phyloP scores from a whole-genome alignment of 441 rosid genomes.

The Adansonia rubrostipa region DNA sequence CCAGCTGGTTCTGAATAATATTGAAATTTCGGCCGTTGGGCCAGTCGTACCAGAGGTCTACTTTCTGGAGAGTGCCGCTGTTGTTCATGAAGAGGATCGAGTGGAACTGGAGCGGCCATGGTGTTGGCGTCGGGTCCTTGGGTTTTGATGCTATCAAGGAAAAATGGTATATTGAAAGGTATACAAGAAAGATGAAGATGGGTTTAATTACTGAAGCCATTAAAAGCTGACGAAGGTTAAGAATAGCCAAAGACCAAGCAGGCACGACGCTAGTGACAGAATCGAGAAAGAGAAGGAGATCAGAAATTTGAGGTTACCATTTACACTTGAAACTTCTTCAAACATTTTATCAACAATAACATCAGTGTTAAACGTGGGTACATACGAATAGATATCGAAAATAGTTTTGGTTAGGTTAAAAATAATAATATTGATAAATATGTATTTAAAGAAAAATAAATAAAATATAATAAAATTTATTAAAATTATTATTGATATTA shows the following conservation, averaged over 20 bases:
- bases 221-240: not conserved
- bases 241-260: not conserved
- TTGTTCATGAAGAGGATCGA: constrained; percentile 68
- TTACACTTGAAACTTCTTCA: not conserved
- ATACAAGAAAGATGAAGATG: constrained; percentile 12
- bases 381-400: too few species aligned
- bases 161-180: not conserved
- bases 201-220: constrained; percentile 25
- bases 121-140: constrained; percentile 54
- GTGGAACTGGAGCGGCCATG: constrained; percentile 86
- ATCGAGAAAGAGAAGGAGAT: not conserved
- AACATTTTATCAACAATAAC: too few species aligned
- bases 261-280: not conserved
- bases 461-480: too few species aligned
- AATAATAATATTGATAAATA: too few species aligned
- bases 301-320: not conserved
- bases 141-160: constrained; percentile 25
- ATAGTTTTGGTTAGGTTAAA: too few species aligned
- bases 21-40: constrained; percentile 78
- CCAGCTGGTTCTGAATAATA: constrained; percentile 73
- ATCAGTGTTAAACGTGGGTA: too few species aligned
- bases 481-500: too few species aligned
- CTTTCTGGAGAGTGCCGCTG: constrained; percentile 63
- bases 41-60: constrained; percentile 96
- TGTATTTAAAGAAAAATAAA: too few species aligned